Conservation (phyloP, 2,329 filamentous ascomycete genomes). For the Hypoxylon sp. region DNA sequence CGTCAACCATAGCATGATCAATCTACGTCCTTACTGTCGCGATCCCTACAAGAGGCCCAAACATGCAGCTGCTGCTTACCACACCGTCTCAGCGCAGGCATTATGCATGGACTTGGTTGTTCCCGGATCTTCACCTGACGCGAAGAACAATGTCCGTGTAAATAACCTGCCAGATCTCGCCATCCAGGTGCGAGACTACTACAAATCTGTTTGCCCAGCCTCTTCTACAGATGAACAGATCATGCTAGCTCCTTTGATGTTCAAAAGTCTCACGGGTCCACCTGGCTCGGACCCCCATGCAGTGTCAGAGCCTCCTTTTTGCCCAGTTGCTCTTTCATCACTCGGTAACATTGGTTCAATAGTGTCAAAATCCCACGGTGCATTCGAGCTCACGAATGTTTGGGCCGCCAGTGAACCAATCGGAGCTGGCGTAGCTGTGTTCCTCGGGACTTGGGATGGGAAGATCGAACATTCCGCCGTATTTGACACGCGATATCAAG, state of each 20-base stretch:
- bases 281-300: slow-evolving; percentile 23
- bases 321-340: slow-evolving; percentile 34
- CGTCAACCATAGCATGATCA: slow-evolving; percentile 38
- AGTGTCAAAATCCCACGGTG: slow-evolving; percentile 17
- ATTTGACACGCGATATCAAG: slow-evolving; percentile 35
- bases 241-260: slow-evolving; percentile 28
- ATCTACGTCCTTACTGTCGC: slow-evolving; percentile 34
- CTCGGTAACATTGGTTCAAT: slow-evolving; percentile 34
- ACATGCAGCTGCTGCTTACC: slow-evolving; percentile 35
- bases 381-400: slow-evolving; percentile 24
- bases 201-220: slow-evolving; percentile 22
- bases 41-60: slow-evolving; percentile 22
- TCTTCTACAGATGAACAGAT: slow-evolving; percentile 28
- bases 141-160: background rate
- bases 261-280: slow-evolving; percentile 25
- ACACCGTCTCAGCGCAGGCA: slow-evolving; percentile 33
- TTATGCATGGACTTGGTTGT: slow-evolving; percentile 30
- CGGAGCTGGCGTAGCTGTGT: slow-evolving; percentile 31
- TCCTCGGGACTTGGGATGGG: slow-evolving; percentile 34
- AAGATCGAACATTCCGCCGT: slow-evolving; percentile 30
- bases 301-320: slow-evolving; percentile 27
- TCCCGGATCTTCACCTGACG: background rate
- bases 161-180: slow-evolving; percentile 19
- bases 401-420: slow-evolving; percentile 38
- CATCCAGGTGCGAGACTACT: slow-evolving; percentile 28